Base-by-base conservation (phyloP, 2,329 filamentous ascomycete genomes). In the Monilinia aucupariae region DNA sequence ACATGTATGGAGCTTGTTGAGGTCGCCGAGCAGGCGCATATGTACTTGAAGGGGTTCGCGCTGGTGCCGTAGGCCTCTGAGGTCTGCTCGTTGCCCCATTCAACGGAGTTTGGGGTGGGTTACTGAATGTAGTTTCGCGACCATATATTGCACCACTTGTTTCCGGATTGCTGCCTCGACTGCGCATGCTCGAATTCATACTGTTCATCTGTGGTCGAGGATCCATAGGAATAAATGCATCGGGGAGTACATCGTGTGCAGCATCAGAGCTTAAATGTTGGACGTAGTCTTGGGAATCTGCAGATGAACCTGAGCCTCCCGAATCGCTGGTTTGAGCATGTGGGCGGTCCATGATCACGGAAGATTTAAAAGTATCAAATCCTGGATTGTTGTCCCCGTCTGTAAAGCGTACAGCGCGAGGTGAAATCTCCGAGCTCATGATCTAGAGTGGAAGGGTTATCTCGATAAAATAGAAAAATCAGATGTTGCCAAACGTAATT, bases 1-100 rank as follows among this genome's bases (percentile, higher is more conserved):
- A 69, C 47, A 80, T 78, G 58, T 78, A 80, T 51, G 80, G 79
- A 20, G 79, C 76, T 61, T 73, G 71, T 25, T 82, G 63, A 80
- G 82, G 80, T 61, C 82, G 80, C 54, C 85, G 78, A 64, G 83
- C 71, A 51, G 86, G 86, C 66, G 89, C 89, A 74, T 94, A 94
- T 39, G 90, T 92, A 74, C 82, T 90, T 37, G 90, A 93, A 1
- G 89, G 89, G 5, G 89, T 92, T 71, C 90, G 81, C 61, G 83
- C 82, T 22, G 89, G 89, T 30, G 80, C 86, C 7, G 83, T 81
- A 20, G 90, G 89, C 68, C 89, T 83, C 70, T 89, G 85, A 32
- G 82, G 80, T 70, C 87, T 82, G 75, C 75, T 79, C 72, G 70
- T 76, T 69, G 75, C 77, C 56, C 78, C 80, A 66, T 81, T 81